Evolutionary conservation across 73 alveolate species (phyloP).

Genomic region (Uronychia binucleata): DNA sequence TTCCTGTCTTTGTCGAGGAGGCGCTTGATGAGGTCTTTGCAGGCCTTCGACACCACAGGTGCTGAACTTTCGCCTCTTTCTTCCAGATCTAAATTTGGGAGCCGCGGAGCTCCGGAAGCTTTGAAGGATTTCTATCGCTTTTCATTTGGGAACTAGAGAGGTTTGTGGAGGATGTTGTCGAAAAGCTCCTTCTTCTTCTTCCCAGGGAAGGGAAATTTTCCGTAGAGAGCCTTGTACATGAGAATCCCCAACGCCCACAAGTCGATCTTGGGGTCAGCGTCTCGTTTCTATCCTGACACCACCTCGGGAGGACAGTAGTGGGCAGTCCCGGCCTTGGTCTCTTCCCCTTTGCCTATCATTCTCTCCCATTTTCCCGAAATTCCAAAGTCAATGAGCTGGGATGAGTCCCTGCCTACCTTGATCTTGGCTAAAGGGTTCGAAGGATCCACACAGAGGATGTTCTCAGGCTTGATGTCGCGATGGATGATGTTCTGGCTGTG

Average conservation of each 20-base stretch:
- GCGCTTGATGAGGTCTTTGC: not conserved
- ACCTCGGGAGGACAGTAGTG: conserved; percentile 80
- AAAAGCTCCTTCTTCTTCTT: conserved; percentile 25
- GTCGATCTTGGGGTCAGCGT: conserved; percentile 68
- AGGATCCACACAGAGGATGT: conserved; percentile 8
- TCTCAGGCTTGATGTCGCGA: conserved; percentile 32
- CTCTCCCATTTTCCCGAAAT: conserved; percentile 63
- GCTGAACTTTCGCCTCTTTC: too few species aligned
- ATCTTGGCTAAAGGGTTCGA: conserved; percentile 36
- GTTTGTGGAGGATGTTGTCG: conserved; percentile 3
- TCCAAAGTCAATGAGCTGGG: conserved; percentile 76
- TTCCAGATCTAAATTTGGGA: too few species aligned
- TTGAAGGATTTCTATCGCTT: too few species aligned
- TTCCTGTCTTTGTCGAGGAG: not conserved
- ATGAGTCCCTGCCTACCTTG: conserved; percentile 6
- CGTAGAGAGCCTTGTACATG: conserved; percentile 58
- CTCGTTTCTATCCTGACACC: conserved; percentile 59
- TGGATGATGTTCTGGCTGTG: conserved; percentile 8
- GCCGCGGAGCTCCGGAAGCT: too few species aligned
- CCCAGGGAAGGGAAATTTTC: conserved; percentile 69
- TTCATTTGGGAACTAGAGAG: not conserved
- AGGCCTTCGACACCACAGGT: not conserved
- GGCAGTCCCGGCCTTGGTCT: conserved; percentile 79
- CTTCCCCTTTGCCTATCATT: conserved; percentile 58
- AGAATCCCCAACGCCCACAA: conserved; percentile 77